Base-by-base conservation (phyloP, 2,329 filamentous ascomycete genomes). In the Trichoderma atrobrunneum region DNA sequence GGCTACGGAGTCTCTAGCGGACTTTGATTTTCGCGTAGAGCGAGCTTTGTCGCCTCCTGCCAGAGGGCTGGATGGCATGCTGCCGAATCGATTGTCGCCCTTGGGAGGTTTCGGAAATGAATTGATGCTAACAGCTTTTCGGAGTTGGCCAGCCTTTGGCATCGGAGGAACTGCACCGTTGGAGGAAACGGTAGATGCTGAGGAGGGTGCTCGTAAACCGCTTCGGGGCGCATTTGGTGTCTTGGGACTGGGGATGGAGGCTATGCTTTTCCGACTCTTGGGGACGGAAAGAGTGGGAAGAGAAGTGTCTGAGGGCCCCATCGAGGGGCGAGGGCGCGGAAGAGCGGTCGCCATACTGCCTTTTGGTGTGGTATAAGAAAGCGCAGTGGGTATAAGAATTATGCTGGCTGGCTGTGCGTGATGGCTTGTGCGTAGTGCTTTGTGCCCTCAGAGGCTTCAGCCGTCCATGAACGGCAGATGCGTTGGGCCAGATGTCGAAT, bases 71-170 rank as follows among this genome's bases (percentile, higher is more conserved):
- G 86, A 89, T 66, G 88, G 93, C 71, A 90, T 84, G 82, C 87
- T 94, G 76, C 84, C 84, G 62, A 85, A 83, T 75, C 88, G 86
- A 69, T 83, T 86, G 69, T 87, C 87, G 62, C 90, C 89, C 76
- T 91, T 91, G 16, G 95, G 95, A 16, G 95, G 95, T 75, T 97
- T 93, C 34, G 95, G 95, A 78, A 98, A 98, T 1, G 94, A 91
- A 79, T 95, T 95, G 78, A 98, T 97, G 85, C 95, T 98, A 78
- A 97, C 92, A 1, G 93, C 93, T 82, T 97, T 97, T 74, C 94
- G 90, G 70, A 98, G 82, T 1, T 89, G 86, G 7, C 86, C 81
- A 2, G 87, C 85, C 72, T 87, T 88, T 21, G 88, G 84, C 18
- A 88, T 85, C 6, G 89, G 87, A 12, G 91, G 81, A 64, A 86